Evolutionary conservation across 2,329 filamentous ascomycete species (phyloP), one percentile per base, ranked within the genome.

Genomic region (Trichoderma sp.): DNA sequence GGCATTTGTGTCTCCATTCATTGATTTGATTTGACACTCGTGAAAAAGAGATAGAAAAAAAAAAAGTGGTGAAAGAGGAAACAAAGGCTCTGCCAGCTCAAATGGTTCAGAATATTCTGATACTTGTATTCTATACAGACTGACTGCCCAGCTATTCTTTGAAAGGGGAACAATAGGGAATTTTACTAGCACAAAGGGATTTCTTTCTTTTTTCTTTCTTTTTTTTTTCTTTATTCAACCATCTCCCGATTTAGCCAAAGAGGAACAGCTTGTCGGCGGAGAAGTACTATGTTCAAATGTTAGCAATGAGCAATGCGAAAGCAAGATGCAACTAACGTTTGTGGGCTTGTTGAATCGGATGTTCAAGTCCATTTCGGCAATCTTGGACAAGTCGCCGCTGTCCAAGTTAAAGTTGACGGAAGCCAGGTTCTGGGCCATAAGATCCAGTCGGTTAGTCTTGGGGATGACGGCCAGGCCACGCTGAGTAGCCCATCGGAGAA

Each of bases 401-500:
- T 84, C 83, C 37, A 94, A 80, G 73, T 92, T 85, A 76, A 92
- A 94, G 70, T 80, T 81, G 71, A 82, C 86, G 70, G 88, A 87
- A 72, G 89, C 86, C 71, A 94, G 80, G 80, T 93, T 93, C 82
- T 90, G 83, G 68, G 81, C 77, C 77, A 92, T 84, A 72, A 82
- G 72, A 25, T 76, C 82, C 70, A 71, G 75, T 72, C 78, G 84
- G 80, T 79, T 90, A 71, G 86, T 90, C 87, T 94, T 94, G 73
- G 92, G 92, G 74, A 95, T 95, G 73, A 95, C 90, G 57, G 92
- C 91, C 67, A 95, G 83, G 35, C 88, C 89, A 60, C 91, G 86
- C 84, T 96, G 92, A 17, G 93, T 96, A 25, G 92, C 88, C 93
- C 93, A 97, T 74, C 93, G 87, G 72, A 97, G 84, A 70, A 97